Conservation (phyloP, 2,329 filamentous ascomycete genomes). For the Ceratocystis harringtonii region DNA sequence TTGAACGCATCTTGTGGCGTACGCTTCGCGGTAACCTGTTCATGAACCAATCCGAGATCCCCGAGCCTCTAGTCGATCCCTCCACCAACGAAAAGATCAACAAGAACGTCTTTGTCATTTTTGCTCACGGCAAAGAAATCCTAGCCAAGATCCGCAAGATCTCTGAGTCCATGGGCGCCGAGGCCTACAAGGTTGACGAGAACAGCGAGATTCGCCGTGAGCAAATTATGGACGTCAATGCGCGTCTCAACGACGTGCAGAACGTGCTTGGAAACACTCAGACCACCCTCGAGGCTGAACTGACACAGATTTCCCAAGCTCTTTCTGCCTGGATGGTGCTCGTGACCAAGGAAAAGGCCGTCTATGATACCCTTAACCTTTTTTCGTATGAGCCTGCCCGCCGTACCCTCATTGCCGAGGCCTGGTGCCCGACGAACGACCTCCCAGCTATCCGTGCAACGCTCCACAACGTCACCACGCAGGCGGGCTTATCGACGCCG, state of each 20-base stretch:
- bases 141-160: slow-evolving; percentile 98
- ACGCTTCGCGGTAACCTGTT: slow-evolving; percentile 95
- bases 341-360: slow-evolving; percentile 94
- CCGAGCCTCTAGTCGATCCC: slow-evolving; percentile 81
- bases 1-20: slow-evolving; percentile 94
- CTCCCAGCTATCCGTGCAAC: slow-evolving; percentile 81
- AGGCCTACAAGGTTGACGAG: slow-evolving; percentile 93
- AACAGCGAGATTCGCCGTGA: slow-evolving; percentile 90
- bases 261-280: slow-evolving; percentile 93
- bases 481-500: slow-evolving; percentile 87
- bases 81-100: slow-evolving; percentile 78
- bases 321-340: slow-evolving; percentile 95
- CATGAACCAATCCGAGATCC: slow-evolving; percentile 99
- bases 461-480: slow-evolving; percentile 89
- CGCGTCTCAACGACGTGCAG: slow-evolving; percentile 72
- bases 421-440: slow-evolving; percentile 90
- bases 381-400: slow-evolving; percentile 94
- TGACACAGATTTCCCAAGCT: slow-evolving; percentile 83
- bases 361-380: slow-evolving; percentile 86
- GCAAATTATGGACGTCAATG: slow-evolving; percentile 96
- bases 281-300: slow-evolving; percentile 78
- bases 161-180: slow-evolving; percentile 88
- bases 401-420: slow-evolving; percentile 93
- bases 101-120: slow-evolving; percentile 99
- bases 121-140: slow-evolving; percentile 95